phyloP scores from a whole-genome alignment of 176 grass and related monocot genomes.

The Zoysia pacifica region DNA sequence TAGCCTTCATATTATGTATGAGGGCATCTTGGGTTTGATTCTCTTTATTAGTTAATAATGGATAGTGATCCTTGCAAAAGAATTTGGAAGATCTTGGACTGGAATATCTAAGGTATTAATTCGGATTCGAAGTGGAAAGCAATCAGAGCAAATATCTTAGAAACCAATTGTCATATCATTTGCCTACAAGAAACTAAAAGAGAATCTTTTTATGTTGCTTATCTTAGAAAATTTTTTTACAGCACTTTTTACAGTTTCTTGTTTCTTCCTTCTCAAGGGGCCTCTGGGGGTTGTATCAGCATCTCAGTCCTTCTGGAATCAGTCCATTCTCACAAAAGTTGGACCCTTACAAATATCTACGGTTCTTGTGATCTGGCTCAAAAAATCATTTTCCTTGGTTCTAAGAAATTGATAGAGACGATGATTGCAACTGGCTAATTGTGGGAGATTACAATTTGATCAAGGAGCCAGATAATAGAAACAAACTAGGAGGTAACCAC shows the following conservation, averaged over 20 bases:
- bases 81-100: background rate
- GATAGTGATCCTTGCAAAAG: background rate
- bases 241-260: background rate
- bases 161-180: background rate
- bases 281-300: background rate
- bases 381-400: background rate
- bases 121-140: background rate
- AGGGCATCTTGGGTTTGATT: background rate
- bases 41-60: background rate
- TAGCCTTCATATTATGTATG: too few relatives aligned
- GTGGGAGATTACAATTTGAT: background rate
- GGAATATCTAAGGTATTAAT: background rate
- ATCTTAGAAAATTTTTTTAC: background rate
- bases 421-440: background rate
- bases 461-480: background rate
- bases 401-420: background rate
- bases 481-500: background rate
- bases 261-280: fast-evolving
- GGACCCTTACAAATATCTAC: background rate
- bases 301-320: background rate
- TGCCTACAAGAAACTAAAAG: background rate
- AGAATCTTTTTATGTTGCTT: background rate
- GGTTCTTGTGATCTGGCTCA: fast-evolving
- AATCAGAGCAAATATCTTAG: background rate
- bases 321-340: fast-evolving